Evolutionary conservation across 192 early-diverging fungal species (phyloP).

Genomic region (Lunasporangiospora selenospora): DNA sequence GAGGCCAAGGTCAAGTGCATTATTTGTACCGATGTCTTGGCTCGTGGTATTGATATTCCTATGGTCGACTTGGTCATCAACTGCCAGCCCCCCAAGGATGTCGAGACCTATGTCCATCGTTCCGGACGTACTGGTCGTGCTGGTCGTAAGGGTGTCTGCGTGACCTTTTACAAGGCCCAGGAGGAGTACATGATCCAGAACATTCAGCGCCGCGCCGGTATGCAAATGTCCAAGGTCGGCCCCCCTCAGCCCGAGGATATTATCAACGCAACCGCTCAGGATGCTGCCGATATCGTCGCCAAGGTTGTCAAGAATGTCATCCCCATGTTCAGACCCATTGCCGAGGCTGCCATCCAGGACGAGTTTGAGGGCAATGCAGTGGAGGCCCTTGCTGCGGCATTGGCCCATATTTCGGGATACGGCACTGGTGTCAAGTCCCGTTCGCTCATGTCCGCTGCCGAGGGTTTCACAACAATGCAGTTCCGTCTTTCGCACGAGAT

Average conservation of each 20-base stretch:
- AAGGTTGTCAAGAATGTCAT: constrained; percentile 77
- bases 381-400: constrained; percentile 80
- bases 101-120: constrained; percentile 95
- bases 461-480: constrained; percentile 82
- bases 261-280: constrained; percentile 76
- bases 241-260: constrained; percentile 94
- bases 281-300: constrained; percentile 75
- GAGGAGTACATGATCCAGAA: constrained; percentile 84
- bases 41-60: constrained; percentile 96
- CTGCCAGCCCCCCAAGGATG: constrained; percentile 91
- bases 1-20: constrained; percentile 86
- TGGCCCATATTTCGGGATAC: constrained; percentile 90
- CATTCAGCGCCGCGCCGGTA: constrained; percentile 81
- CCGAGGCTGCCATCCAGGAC: constrained; percentile 72
- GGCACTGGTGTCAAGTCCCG: constrained; percentile 82
- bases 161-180: constrained; percentile 91
- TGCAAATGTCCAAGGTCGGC: constrained; percentile 78
- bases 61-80: constrained; percentile 98
- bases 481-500: constrained; percentile 73
- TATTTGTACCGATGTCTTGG: constrained; percentile 94
- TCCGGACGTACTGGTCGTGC: constrained; percentile 95
- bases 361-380: constrained; percentile 74
- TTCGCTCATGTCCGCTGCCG: constrained; percentile 83
- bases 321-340: constrained; percentile 78
- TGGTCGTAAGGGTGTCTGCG: constrained; percentile 84